Evolutionary conservation across 768 basidiomycete species (phyloP).

Genomic region (Leccinum subgranulosum): DNA sequence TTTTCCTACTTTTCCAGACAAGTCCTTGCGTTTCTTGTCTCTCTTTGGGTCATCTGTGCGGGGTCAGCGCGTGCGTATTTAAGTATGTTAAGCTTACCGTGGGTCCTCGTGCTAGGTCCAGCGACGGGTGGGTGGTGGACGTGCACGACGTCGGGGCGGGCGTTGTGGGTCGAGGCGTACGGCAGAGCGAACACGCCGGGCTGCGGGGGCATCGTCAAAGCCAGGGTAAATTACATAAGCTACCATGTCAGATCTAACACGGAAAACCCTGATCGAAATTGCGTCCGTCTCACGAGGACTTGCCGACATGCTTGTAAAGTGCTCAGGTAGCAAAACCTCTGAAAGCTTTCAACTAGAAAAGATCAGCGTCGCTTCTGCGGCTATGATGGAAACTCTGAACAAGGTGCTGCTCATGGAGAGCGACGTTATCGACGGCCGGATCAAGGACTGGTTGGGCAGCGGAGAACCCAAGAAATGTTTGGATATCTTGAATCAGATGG

Average conservation of each 20-base stretch:
- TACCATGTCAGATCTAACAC: no score
- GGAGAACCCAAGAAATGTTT: conserved; percentile 4
- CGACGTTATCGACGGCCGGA: conserved; percentile 1
- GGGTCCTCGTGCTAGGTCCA: conserved; percentile 41
- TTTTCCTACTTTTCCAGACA: conserved; percentile 67
- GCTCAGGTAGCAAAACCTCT: background rate
- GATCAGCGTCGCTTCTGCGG: conserved; percentile 3
- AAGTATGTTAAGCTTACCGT: conserved; percentile 27
- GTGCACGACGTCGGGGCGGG: conserved; percentile 35
- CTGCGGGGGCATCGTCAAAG: conserved; percentile 59
- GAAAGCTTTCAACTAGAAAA: conserved; percentile 4
- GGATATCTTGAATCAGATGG: conserved; percentile 9
- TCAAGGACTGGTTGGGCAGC: conserved; percentile 7
- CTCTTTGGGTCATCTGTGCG: conserved; percentile 48
- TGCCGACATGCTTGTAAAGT: background rate
- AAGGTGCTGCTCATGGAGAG: background rate
- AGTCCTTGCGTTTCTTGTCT: conserved; percentile 67
- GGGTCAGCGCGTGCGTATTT: conserved; percentile 27
- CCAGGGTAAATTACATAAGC: background rate
- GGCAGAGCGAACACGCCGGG: conserved; percentile 66
- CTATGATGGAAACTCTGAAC: conserved; percentile 6
- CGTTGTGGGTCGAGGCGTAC: conserved; percentile 47
- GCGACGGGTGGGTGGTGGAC: conserved; percentile 40
- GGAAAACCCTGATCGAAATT: background rate
- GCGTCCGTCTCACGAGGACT: conserved; percentile 2